These are phyloP conservation scores for Nannizziopsis arthrosporioides DNA, from an alignment of 2,329 filamentous ascomycete genomes.

Conservation along the genomic window DNA sequence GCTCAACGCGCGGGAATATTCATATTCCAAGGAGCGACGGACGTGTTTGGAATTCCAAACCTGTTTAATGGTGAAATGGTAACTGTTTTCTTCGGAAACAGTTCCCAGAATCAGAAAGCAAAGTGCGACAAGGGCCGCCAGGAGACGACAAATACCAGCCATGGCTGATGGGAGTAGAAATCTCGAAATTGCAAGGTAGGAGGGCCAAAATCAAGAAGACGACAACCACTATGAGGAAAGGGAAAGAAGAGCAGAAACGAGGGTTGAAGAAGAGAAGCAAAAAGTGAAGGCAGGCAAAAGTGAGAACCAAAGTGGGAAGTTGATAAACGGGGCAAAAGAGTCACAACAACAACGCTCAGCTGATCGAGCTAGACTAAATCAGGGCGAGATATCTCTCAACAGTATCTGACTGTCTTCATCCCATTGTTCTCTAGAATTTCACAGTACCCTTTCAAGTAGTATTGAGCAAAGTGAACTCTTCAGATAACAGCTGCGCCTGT, in stretches of 20 bases:
- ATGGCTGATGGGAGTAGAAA: not conserved
- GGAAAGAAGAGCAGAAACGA: not conserved
- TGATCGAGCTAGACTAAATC: not conserved
- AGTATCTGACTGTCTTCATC: not conserved
- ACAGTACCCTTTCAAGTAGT: not conserved
- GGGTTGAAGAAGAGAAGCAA: not conserved
- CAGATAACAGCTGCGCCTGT: no score
- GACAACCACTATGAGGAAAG: not conserved
- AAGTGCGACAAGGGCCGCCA: not conserved
- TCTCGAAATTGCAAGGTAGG: no score
- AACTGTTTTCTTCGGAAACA: not conserved
- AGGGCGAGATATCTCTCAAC: not conserved
- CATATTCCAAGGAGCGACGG: not conserved
- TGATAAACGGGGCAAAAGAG: not conserved
- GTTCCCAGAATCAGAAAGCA: not conserved
- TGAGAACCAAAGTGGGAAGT: not conserved
- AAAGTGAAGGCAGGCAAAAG: not conserved
- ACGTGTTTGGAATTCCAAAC: not conserved
- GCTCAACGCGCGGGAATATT: not conserved
- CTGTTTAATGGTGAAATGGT: constrained; percentile 9
- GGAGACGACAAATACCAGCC: not conserved
- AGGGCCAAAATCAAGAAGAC: not conserved
- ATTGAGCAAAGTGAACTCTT: not conserved
- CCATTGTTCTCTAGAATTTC: not conserved
- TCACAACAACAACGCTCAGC: not conserved